Evolutionary conservation across 352 stramenopile genomes (phyloP).

Genomic region (Globisporangium splendens): DNA sequence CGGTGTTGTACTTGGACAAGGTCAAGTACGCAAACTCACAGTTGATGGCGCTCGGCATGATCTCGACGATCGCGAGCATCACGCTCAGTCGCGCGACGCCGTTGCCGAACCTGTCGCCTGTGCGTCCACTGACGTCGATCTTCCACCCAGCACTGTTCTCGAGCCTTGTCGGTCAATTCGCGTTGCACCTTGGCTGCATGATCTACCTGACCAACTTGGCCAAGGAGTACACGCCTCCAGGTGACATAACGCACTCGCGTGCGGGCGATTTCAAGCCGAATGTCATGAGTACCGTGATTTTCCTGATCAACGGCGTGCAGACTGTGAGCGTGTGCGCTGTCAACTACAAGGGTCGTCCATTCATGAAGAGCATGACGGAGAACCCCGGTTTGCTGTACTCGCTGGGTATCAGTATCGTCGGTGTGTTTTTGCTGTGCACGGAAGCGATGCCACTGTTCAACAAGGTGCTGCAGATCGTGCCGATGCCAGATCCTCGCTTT

Average conservation of each 20-base stretch:
- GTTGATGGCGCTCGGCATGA: conserved; percentile 87
- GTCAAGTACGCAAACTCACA: conserved; percentile 99
- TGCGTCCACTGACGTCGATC: conserved; percentile 93
- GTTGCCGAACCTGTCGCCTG: conserved; percentile 90
- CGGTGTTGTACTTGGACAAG: conserved; percentile 96
- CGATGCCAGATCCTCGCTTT: conserved; percentile 86
- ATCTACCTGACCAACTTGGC: conserved; percentile 89
- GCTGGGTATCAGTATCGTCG: conserved; percentile 80
- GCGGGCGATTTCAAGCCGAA: conserved; percentile 96
- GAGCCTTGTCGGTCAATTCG: conserved; percentile 95
- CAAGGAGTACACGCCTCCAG: conserved; percentile 86
- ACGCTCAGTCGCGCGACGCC: conserved; percentile 92
- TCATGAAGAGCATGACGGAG: conserved; percentile 97
- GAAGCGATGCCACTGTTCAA: conserved; percentile 90
- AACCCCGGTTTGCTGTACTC: conserved; percentile 96
- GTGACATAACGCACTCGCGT: conserved; percentile 67
- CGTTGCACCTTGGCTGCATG: conserved; percentile 93
- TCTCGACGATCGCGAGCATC: conserved; percentile 82
- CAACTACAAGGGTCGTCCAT: conserved; percentile 98
- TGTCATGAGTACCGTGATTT: conserved; percentile 98
- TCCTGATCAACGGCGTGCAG: conserved; percentile 94
- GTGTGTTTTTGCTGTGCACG: conserved; percentile 90
- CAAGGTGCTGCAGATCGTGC: conserved; percentile 91
- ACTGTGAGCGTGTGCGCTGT: conserved; percentile 98
- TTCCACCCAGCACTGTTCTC: conserved; percentile 93